Conservation (phyloP, 2,329 filamentous ascomycete genomes). For the Colletotrichum chlorophyti region DNA sequence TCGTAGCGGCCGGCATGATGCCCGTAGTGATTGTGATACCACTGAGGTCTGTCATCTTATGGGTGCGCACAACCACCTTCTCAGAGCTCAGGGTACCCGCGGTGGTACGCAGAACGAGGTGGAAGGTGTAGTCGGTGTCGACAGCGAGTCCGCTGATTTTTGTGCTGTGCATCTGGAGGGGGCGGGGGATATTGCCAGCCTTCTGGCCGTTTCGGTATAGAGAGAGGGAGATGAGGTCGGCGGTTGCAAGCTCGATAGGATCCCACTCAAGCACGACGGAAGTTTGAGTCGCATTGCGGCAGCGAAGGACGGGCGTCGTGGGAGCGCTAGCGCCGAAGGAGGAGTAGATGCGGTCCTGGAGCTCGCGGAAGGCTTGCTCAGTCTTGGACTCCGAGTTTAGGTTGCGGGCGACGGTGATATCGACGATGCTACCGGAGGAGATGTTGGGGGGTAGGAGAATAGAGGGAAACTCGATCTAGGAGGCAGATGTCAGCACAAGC, state of each 20-base stretch:
- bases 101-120: conserved; percentile 87
- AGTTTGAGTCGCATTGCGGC: conserved; percentile 98
- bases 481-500: conserved; percentile 31
- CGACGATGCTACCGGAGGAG: conserved; percentile 94
- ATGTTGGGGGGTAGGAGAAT: conserved; percentile 96
- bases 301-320: conserved; percentile 78
- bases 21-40: conserved; percentile 95
- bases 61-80: conserved; percentile 84
- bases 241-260: conserved; percentile 89
- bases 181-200: conserved; percentile 91
- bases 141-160: conserved; percentile 97
- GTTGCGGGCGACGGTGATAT: conserved; percentile 95
- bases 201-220: conserved; percentile 97
- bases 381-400: conserved; percentile 76
- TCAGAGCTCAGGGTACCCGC: conserved; percentile 88
- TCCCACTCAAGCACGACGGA: conserved; percentile 98
- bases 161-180: conserved; percentile 87
- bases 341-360: conserved; percentile 88
- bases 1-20: conserved; percentile 75
- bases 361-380: conserved; percentile 76
- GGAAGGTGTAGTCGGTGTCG: conserved; percentile 95
- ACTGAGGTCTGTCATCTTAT: conserved; percentile 98
- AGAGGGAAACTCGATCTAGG: conserved; percentile 96
- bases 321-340: conserved; percentile 87
- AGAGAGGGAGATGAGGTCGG: conserved; percentile 86